These are phyloP conservation scores for Ochetophila trinervis DNA, from an alignment of 306 rosid genomes.

Conservation along the genomic window DNA sequence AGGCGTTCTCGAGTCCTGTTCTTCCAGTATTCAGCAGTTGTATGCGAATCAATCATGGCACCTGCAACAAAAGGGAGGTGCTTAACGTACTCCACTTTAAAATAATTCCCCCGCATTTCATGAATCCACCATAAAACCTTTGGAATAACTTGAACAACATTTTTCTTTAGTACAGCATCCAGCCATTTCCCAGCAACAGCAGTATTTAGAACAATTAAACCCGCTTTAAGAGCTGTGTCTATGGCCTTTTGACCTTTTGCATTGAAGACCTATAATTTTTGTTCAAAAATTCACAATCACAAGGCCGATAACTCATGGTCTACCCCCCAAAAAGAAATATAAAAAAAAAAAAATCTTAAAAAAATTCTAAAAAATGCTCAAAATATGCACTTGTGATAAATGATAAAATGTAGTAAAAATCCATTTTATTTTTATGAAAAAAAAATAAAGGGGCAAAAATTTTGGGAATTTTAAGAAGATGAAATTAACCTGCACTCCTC, in stretches of 20 bases:
- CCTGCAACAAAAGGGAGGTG: slow-evolving; percentile 99
- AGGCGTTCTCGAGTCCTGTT: slow-evolving; percentile 78
- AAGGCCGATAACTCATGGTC: not conserved
- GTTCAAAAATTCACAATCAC: slow-evolving; percentile 16
- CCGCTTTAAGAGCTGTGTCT: slow-evolving; percentile 75
- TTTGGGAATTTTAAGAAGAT: not conserved
- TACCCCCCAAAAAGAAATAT: not conserved
- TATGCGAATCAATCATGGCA: slow-evolving; percentile 95
- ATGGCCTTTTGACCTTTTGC: slow-evolving; percentile 75
- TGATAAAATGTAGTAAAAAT: not conserved
- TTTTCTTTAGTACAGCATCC: slow-evolving; percentile 78
- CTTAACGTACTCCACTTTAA: slow-evolving; percentile 95
- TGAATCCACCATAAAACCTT: slow-evolving; percentile 99
- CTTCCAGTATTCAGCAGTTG: slow-evolving; percentile 89
- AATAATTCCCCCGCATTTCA: slow-evolving; percentile 98
- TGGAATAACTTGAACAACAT: slow-evolving; percentile 70
- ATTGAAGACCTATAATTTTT: slow-evolving; percentile 52
- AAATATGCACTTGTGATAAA: not conserved
- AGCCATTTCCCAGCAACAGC: slow-evolving; percentile 99
- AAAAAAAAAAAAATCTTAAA: not conserved
- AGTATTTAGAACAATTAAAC: slow-evolving; percentile 82
- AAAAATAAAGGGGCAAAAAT: not conserved
- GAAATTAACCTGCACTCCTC: slow-evolving; percentile 64
- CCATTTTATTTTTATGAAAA: not conserved
- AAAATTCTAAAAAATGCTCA: no score